Base-by-base conservation (phyloP, 2,329 filamentous ascomycete species). In the Aureobasidium leucospermi region DNA sequence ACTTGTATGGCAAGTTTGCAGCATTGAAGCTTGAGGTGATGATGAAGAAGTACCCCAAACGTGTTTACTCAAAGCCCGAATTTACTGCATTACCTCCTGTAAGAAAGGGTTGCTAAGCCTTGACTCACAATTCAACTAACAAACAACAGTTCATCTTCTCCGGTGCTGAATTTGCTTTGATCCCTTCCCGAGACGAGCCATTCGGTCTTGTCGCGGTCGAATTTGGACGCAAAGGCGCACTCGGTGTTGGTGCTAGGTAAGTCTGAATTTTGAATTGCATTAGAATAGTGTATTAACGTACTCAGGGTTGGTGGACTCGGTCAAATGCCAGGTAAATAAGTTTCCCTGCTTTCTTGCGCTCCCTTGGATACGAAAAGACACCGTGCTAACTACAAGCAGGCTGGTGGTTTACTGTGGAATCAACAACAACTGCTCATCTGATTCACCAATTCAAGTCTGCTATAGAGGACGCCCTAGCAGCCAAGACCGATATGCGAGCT, bases 151-250 rank as follows among this genome's bases (percentile, higher is more conserved):
- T 79, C 68, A 83, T 87, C 65, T 87, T 87, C 71, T 83, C 79
- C 43, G 85, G 85, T 23, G 84, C 85, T 10, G 85, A 87, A 53
- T 87, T 87, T 63, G 84, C 84, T 7, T 73, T 87, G 19, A 87
- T 88, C 62, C 85, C 85, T 9, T 86, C 83, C n/a, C 79, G 85
- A 65, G 85, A 88, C 67, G 85, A 88, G 69, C 85, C 85, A 0
- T 88, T 87, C 64, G 85, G 85, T 48, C 74, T 87, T 34, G 85
- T 88, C 4, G 85, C 85, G 28, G 85, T 87, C 46, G 85, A 87
- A 66, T 87, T 87, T 64, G 85, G 85, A 59, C 78, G 85, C 19
- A 87, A 87, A 68, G 85, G 85, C 65, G 85, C 85, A 15, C 76
- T 87, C 42, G 85, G 85, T 64, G 83, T 87, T 59, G 85, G 85